Evolutionary conservation across 2,329 filamentous ascomycete species (phyloP).

Genomic region (Ophiobolus disseminans): DNA sequence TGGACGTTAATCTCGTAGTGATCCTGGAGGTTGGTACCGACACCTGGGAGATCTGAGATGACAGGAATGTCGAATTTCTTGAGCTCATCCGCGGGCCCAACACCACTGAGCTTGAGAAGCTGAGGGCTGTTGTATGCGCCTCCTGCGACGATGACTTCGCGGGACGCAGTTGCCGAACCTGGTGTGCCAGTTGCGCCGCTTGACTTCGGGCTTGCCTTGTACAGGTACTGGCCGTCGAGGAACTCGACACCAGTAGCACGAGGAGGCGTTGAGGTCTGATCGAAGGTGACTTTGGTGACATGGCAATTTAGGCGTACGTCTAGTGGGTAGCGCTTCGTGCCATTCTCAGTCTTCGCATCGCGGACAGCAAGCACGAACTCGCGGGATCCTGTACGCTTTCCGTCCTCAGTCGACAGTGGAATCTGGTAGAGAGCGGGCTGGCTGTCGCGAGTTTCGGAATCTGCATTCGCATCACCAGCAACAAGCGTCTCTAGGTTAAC

Average conservation of each 20-base stretch:
- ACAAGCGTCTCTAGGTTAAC: slow-evolving; percentile 47
- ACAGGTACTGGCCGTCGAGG: slow-evolving; percentile 51
- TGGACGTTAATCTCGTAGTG: slow-evolving; percentile 62
- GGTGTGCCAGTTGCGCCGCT: slow-evolving; percentile 44
- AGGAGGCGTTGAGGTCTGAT: slow-evolving; percentile 65
- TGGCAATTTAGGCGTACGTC: slow-evolving; percentile 67
- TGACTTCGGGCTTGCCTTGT: slow-evolving; percentile 51
- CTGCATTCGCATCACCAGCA: slow-evolving; percentile 60
- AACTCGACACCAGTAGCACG: slow-evolving; percentile 56
- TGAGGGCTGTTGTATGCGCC: slow-evolving; percentile 71
- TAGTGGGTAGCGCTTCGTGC: slow-evolving; percentile 62
- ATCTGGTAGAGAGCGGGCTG: slow-evolving; percentile 63
- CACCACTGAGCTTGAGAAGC: slow-evolving; percentile 69
- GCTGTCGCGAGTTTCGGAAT: slow-evolving; percentile 54
- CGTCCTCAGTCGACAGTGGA: slow-evolving; percentile 60
- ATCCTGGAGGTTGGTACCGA: slow-evolving; percentile 71
- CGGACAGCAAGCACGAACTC: slow-evolving; percentile 62
- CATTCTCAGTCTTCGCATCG: slow-evolving; percentile 58
- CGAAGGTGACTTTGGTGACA: slow-evolving; percentile 71
- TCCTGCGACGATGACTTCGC: slow-evolving; percentile 42
- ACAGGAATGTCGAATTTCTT: slow-evolving; percentile 60
- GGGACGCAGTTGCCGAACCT: slow-evolving; percentile 43
- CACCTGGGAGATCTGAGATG: slow-evolving; percentile 65
- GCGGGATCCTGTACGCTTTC: slow-evolving; percentile 61
- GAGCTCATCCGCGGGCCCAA: slow-evolving; percentile 64